Evolutionary conservation across 805 yeast genomes (phyloP).

Genomic region (Metschnikowia cerradonensis): DNA sequence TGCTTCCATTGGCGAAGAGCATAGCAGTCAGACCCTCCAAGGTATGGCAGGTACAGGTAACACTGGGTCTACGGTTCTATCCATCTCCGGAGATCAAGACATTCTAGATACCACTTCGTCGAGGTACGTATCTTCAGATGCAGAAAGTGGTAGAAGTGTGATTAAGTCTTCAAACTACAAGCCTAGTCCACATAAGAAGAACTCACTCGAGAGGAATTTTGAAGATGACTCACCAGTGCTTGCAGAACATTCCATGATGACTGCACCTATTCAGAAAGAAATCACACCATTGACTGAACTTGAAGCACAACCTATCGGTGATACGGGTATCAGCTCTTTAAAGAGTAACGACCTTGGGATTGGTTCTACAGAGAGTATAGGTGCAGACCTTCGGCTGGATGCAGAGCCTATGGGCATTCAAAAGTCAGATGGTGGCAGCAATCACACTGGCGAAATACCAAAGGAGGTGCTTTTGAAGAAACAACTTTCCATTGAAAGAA

Average conservation of each 20-base stretch:
- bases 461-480: not conserved
- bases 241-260: not conserved
- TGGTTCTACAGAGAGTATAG: not conserved
- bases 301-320: not conserved
- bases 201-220: not conserved
- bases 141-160: not conserved
- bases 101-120: not conserved
- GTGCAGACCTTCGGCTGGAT: conserved; percentile 1
- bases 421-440: not conserved
- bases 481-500: not conserved
- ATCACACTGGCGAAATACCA: not conserved
- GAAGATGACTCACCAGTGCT: not conserved
- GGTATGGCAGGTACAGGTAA: not conserved
- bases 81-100: too few relatives aligned
- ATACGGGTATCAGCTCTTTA: not conserved
- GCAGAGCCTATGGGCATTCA: not conserved
- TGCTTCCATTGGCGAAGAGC: not conserved
- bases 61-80: not conserved
- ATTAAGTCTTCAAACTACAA: not conserved
- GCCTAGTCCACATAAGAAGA: not conserved
- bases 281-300: not conserved
- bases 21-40: not conserved
- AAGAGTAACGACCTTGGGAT: not conserved
- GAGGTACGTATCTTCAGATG: not conserved
- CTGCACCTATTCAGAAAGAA: not conserved